Base-by-base conservation (phyloP, 257 asterid genomes). In the Fraxinus cuspidata region DNA sequence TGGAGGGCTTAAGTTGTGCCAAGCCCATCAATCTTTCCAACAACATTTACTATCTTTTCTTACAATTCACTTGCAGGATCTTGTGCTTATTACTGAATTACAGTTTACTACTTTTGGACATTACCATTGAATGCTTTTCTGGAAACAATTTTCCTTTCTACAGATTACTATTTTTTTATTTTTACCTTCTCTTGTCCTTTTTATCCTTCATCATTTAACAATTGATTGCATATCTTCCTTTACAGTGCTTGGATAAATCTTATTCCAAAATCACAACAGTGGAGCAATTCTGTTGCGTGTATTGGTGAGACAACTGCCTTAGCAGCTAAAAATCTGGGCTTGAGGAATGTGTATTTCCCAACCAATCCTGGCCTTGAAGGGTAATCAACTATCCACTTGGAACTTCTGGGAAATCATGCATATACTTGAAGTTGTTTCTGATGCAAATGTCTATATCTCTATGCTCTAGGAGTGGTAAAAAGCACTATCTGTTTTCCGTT, bases 281-380 rank as follows among this genome's bases (percentile, higher is more conserved):
- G 95, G 96, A 82, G 70, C 73, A 86, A 85, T 77, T 90, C 91
- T 11, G 90, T 91, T 81, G 96, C 97, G 72, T 92, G 97, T 80
- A 91, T 92, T 31, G 97, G 97, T 31, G 97, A 91, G 85, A 92
- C 97, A 81, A 91, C 96, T 83, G 97, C 97, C 74, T 76, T 71
- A 8, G 92, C 90, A 78, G 97, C 97, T 51, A 91, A 83, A 80
- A 86, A 82, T 72, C 77, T 86, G 38, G 97, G 97, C 27, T 78
- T 92, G 31, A 80, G 78, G 77, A 87, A 86, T 77, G 90, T 92
- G 13, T 91, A 89, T 81, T 81, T 83, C 75, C 97, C 97, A 23
- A 80, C 79, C 71, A 86, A 87, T 74, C 97, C 97, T 56, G 92
- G 97, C 71, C 85, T 89, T 71, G 94, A 89, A 63, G 97, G 97